phyloP scores from a whole-genome alignment of 2,329 filamentous ascomycete genomes.

The Gnomoniopsis sp. region DNA sequence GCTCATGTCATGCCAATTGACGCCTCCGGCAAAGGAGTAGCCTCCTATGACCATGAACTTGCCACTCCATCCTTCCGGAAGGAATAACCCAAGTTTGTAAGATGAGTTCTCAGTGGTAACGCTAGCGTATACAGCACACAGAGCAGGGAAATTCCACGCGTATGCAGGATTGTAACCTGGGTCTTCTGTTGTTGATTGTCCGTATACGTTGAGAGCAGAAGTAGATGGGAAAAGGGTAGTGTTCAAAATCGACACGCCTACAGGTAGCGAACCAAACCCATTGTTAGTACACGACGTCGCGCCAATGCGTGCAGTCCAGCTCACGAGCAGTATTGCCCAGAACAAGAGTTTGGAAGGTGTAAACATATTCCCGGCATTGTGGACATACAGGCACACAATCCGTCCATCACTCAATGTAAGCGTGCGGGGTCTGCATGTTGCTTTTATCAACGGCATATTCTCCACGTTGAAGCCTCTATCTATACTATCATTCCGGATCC shows the following conservation, averaged over 20 bases:
- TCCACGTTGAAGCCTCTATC: too few relatives aligned
- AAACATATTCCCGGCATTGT: too few relatives aligned
- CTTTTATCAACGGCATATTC: too few relatives aligned
- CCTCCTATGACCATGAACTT: constrained; percentile 25
- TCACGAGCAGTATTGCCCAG: too few relatives aligned
- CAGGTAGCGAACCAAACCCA: constrained; percentile 4
- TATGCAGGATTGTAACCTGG: constrained; percentile 4
- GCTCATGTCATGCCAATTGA: constrained; percentile 29
- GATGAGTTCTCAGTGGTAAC: constrained; percentile 27
- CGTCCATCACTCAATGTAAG: too few relatives aligned
- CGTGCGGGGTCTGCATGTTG: too few relatives aligned
- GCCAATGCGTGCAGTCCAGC: background rate
- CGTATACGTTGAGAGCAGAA: background rate
- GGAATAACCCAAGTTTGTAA: constrained; percentile 31
- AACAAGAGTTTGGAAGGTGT: too few relatives aligned
- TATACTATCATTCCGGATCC: too few relatives aligned
- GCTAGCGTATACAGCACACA: constrained; percentile 30
- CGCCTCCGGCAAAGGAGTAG: constrained; percentile 26
- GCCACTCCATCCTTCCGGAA: constrained; percentile 30
- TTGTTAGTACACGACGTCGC: background rate
- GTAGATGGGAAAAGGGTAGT: background rate
- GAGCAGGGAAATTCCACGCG: constrained; percentile 24
- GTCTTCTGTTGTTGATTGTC: constrained; percentile 2
- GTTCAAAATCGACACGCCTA: constrained; percentile 2
- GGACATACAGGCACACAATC: too few relatives aligned